Evolutionary conservation across 176 grass and related monocot genomes (phyloP), one percentile per base, ranked within the genome.

Genomic region (Raddia guianensis): DNA sequence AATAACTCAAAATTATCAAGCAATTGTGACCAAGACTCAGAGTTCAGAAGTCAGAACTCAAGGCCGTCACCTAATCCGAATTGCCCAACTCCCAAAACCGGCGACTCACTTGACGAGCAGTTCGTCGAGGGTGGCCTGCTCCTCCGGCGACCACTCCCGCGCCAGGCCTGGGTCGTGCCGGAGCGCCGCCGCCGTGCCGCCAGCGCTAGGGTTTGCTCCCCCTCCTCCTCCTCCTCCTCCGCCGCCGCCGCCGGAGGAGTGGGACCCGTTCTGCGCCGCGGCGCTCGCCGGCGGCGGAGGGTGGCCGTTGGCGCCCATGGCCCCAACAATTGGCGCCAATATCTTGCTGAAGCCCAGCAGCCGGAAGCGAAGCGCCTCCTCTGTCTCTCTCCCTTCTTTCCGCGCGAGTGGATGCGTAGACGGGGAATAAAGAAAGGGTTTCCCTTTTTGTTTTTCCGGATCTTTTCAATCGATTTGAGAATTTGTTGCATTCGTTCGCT

Each of bases 141-240:
- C 94, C 50, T 97, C 91, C 57, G 85, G 9, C 21, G 89, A 82
- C 94, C 94, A 97, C 85, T 94, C 89, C 51, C 89, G 53, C 58
- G 94, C 87, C 61, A 97, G 70, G 7, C 94, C 94, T 0, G 94
- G 94, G 87, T 97, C 89, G 68, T 97, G 94, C 85, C 78, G 82
- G 76, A 69, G 84, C 85, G 83, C 85, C 79, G 73, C 82, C 68
- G 80, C 83, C 13, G 66, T 83, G 45, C 78, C 76, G 49, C 82
- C 72, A 72, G 85, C 64, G 85, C 89, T 92, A 97, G 94, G 91
- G 87, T 97, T 97, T 74, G 56, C 84, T 37, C 64, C 85, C 11
- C 70, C 83, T 63, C 40, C 86, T 0, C 49, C 82, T 8, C 80
- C 74, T 0, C 86, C 92, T 0, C 86, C 92, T 0, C 89, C 87